Base-by-base conservation (phyloP, 208 protist genomes). In the Plasmodiophora brassicae region DNA sequence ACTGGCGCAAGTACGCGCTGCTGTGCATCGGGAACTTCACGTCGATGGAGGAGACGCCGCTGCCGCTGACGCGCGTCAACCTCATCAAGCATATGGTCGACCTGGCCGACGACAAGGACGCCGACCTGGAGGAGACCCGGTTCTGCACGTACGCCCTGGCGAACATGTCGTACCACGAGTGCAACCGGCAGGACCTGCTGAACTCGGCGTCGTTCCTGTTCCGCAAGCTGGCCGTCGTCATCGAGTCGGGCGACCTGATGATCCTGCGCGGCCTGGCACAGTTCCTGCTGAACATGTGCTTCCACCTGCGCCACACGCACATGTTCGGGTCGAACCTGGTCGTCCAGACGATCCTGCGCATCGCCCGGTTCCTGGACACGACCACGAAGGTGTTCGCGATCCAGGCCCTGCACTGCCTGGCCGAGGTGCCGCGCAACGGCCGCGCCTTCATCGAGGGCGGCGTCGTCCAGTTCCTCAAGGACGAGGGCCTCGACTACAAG, bases 221-320 rank as follows among this genome's bases (percentile, higher is more conserved):
- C 65, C 5, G 65, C 32, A 78, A 78, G 41, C 20, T 78, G 14
- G 32, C 65, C 32, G n/a, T 78, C 41, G 32, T 78, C 20, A 32
- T 78, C 20, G 65, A 78, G 5, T 44, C 65, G 32, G 65, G 65
- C 41, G 65, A 78, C n/a, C 10, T 32, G 65, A 8, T 78, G 65
- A 32, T 78, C 14, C n/a, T 78, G 5, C 5, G 65, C 20, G 65
- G 65, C n/a, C 65, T 78, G 5, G 65, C 65, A n/a, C 65, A 38
- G n/a, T 78, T 78, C n/a, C 65, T 78, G 65, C 20, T 78, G n/a
- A 78, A 78, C n/a, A 78, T 78, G 65, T 78, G 65, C 65, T 78
- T 44, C 41, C 65, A 78, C 41, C 65, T 78, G 32, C 65, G 65
- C 14, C 32, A 78, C 32, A 78, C 65, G n/a, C 65, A 78, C n/a